Evolutionary conservation across 768 basidiomycete genomes (phyloP).

Genomic region (Leccinellum albellum): DNA sequence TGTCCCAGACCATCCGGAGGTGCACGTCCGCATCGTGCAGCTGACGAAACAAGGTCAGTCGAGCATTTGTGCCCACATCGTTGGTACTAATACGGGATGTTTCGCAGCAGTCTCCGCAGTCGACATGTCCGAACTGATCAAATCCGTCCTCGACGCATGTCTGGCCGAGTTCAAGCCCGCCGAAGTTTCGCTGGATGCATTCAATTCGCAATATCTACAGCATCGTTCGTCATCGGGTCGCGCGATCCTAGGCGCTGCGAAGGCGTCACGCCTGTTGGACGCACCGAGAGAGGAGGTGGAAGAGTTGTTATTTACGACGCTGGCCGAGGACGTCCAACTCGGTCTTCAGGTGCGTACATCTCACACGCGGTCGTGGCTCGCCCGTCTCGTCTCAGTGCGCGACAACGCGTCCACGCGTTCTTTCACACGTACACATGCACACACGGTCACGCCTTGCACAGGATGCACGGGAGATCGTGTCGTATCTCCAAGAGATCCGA

Average conservation of each 20-base stretch:
- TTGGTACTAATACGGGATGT: too few relatives aligned
- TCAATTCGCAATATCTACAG: conserved; percentile 77
- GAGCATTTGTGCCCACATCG: background rate
- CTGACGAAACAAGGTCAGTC: conserved; percentile 52
- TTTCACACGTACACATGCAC: background rate
- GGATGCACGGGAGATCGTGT: conserved; percentile 49
- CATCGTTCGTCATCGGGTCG: conserved; percentile 45
- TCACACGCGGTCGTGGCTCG: background rate
- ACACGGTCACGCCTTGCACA: conserved; percentile 26
- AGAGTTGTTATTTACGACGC: conserved; percentile 46
- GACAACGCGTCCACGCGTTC: background rate
- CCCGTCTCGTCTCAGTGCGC: background rate
- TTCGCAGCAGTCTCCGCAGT: conserved; percentile 43
- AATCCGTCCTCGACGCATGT: conserved; percentile 45
- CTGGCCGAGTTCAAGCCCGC: conserved; percentile 53
- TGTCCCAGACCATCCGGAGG: conserved; percentile 54
- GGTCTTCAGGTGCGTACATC: conserved; percentile 38
- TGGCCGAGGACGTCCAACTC: conserved; percentile 42
- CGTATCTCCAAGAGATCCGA: conserved; percentile 46
- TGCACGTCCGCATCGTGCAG: conserved; percentile 70
- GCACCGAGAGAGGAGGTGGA: conserved; percentile 59
- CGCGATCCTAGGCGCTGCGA: conserved; percentile 63
- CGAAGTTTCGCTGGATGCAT: conserved; percentile 56
- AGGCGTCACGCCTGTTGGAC: conserved; percentile 46
- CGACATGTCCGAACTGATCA: conserved; percentile 45